Percentiles rank a stretch among this genome's conserved stretches.
phyloP scores from a whole-genome alignment of 192 early-diverging fungal species.

The Entrophospora sp. region DNA sequence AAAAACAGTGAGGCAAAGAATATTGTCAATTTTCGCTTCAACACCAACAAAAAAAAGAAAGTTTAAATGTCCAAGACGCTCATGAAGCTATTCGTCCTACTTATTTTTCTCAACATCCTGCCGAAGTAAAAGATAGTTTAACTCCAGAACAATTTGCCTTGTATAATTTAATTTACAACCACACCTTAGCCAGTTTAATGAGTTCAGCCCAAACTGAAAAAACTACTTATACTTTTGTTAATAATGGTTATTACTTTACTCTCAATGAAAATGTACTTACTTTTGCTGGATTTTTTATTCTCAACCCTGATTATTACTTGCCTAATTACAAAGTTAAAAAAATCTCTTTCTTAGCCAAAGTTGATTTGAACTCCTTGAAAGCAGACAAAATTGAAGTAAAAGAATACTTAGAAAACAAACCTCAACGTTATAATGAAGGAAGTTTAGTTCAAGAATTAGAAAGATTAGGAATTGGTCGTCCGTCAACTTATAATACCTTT shows the following conservation, averaged over 20 bases:
- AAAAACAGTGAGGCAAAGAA: neutral
- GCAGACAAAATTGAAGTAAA: neutral
- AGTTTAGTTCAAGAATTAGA: conserved; percentile 11
- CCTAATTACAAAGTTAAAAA: conserved; percentile 3
- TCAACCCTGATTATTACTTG: neutral
- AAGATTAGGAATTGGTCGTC: neutral
- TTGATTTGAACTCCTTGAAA: neutral
- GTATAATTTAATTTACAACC: neutral
- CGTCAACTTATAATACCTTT: neutral
- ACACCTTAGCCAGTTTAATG: conserved; percentile 4
- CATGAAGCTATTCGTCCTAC: neutral
- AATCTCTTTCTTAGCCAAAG: neutral
- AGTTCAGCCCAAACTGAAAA: neutral
- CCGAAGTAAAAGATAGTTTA: neutral
- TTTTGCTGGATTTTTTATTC: neutral
- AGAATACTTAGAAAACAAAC: conserved; percentile 3
- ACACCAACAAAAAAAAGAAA: neutral
- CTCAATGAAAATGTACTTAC: neutral
- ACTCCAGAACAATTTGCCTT: neutral
- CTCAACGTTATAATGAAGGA: neutral
- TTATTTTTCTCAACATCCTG: neutral
- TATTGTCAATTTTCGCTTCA: neutral
- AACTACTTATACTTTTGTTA: conserved; percentile 1
- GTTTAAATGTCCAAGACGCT: neutral
- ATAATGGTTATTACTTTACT: conserved; percentile 1